Evolutionary conservation across 495 filamentous ascomycete species (phyloP).

Genomic region (Xylaria telfairii): DNA sequence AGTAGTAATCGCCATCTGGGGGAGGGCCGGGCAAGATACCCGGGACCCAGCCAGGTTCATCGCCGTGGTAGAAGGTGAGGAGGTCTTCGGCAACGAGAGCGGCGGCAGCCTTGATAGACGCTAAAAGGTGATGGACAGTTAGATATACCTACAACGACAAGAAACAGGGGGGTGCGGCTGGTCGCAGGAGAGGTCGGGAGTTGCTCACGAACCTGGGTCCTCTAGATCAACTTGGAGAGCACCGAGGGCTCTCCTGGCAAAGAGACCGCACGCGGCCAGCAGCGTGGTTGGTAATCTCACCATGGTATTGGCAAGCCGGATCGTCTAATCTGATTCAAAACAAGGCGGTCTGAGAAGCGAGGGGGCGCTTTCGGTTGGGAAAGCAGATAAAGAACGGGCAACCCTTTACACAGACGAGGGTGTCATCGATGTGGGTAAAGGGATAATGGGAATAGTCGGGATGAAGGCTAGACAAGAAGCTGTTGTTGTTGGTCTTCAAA

Average conservation of each 20-base stretch:
- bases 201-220: conserved; percentile 41
- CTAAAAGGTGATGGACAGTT: conserved; percentile 39
- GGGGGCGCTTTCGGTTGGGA: background rate
- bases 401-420: background rate
- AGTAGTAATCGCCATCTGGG: conserved; percentile 64
- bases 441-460: background rate
- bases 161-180: background rate
- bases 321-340: background rate
- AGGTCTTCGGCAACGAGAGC: conserved; percentile 67
- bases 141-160: conserved; percentile 4
- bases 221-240: conserved; percentile 44
- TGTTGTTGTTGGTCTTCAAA: background rate
- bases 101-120: conserved; percentile 66
- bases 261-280: conserved; percentile 35
- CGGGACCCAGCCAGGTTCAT: conserved; percentile 61
- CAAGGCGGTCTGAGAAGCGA: background rate
- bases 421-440: conserved; percentile 3
- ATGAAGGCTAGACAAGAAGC: background rate
- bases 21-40: conserved; percentile 61
- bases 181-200: background rate
- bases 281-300: conserved; percentile 36
- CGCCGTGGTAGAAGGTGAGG: conserved; percentile 69
- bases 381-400: conserved; percentile 8
- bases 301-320: conserved; percentile 26
- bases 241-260: conserved; percentile 27